These are phyloP conservation scores for Podochytrium sp. DNA, from an alignment of 192 early-diverging fungal genomes.

Conservation along the genomic window DNA sequence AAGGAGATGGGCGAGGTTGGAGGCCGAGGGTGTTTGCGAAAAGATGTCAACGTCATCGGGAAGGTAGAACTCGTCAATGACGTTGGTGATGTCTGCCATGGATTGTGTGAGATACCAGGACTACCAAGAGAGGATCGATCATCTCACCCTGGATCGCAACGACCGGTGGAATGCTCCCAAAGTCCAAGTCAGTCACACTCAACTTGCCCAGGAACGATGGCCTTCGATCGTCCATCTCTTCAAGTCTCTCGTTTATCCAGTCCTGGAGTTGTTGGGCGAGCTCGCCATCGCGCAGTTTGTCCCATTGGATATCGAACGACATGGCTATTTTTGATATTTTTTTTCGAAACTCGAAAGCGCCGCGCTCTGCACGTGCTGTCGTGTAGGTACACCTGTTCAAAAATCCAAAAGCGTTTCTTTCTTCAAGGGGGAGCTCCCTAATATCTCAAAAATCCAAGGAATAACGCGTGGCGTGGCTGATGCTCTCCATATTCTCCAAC, in stretches of 20 bases:
- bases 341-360: no score
- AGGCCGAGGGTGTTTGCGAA: background rate
- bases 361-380: no score
- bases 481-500: background rate
- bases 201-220: conserved; percentile 59
- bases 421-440: no score
- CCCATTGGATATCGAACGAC: conserved; percentile 71
- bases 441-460: no score
- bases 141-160: conserved; percentile 47
- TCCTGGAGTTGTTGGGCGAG: conserved; percentile 44
- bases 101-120: background rate
- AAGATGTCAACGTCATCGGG: conserved; percentile 53
- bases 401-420: no score
- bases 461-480: no score
- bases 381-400: no score
- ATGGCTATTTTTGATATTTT: no score
- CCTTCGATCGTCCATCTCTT: conserved; percentile 36
- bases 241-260: conserved; percentile 58
- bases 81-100: conserved; percentile 39
- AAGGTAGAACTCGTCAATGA: conserved; percentile 56
- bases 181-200: conserved; percentile 53
- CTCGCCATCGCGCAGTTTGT: conserved; percentile 77
- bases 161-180: conserved; percentile 54
- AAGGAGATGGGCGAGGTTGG: conserved; percentile 10
- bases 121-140: no score